Percentiles rank a stretch among this genome's conserved stretches.
Evolutionary conservation across 2,329 filamentous ascomycete species (phyloP).

Genomic region (Graphium sp.): DNA sequence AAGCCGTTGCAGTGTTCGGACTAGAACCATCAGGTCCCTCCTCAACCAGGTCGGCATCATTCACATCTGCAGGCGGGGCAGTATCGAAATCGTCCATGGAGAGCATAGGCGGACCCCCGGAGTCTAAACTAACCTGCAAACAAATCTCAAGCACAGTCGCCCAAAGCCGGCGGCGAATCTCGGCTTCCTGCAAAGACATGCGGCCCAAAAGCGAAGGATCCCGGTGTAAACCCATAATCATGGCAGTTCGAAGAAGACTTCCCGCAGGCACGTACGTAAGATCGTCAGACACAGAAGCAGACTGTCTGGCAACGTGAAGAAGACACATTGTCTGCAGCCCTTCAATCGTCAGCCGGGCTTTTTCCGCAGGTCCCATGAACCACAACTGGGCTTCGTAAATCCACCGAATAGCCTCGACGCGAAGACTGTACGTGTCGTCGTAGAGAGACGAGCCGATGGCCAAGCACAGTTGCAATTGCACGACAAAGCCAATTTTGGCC

Average conservation of each 20-base stretch:
- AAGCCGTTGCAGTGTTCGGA: too few relatives aligned
- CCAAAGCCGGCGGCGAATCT: slow-evolving; percentile 34
- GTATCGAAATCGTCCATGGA: slow-evolving; percentile 28
- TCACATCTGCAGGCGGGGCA: slow-evolving; percentile 26
- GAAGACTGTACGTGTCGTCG: slow-evolving; percentile 30
- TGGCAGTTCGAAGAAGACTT: slow-evolving; percentile 22
- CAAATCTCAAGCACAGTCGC: slow-evolving; percentile 31
- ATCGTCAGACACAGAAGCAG: slow-evolving; percentile 19
- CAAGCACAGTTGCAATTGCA: slow-evolving; percentile 40
- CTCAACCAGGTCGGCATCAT: slow-evolving; percentile 25
- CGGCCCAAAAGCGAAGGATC: slow-evolving; percentile 24
- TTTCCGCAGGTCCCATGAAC: slow-evolving; percentile 33
- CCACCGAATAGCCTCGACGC: slow-evolving; percentile 32
- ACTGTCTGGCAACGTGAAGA: slow-evolving; percentile 23
- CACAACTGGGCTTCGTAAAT: slow-evolving; percentile 39
- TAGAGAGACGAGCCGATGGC: slow-evolving; percentile 36
- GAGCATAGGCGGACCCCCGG: slow-evolving; percentile 27
- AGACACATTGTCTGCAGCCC: slow-evolving; percentile 30
- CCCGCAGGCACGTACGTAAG: slow-evolving; percentile 29
- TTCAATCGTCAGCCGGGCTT: slow-evolving; percentile 28
- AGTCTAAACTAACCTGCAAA: slow-evolving; percentile 25
- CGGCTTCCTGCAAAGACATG: slow-evolving; percentile 13
- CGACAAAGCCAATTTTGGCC: slow-evolving; percentile 24
- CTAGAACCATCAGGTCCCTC: neutral
- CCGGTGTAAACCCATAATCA: slow-evolving; percentile 32